phyloP scores from a whole-genome alignment of 2,329 filamentous ascomycete genomes.

The Mycosphaerella sp. region DNA sequence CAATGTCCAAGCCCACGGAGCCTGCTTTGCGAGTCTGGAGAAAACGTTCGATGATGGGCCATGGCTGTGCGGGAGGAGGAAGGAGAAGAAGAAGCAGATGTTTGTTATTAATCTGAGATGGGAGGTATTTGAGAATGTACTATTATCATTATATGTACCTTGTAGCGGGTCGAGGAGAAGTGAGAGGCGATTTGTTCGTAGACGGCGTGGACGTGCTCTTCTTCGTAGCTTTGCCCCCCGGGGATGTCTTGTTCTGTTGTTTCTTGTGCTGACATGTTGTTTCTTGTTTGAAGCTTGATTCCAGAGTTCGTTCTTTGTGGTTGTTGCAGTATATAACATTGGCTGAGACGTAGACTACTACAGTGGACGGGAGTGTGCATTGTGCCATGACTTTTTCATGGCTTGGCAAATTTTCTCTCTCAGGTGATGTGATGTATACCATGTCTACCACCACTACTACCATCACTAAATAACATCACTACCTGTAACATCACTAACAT shows the following conservation, averaged over 20 bases:
- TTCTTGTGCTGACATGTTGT: neutral
- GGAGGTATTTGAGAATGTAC: too few relatives aligned
- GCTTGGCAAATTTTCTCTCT: too few relatives aligned
- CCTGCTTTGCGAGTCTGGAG: constrained; percentile 60
- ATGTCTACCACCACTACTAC: too few relatives aligned
- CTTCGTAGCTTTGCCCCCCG: constrained; percentile 63
- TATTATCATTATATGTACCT: constrained; percentile 39
- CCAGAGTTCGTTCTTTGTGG: neutral
- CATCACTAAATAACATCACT: too few relatives aligned
- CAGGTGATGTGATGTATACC: too few relatives aligned
- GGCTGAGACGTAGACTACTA: neutral
- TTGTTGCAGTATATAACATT: neutral
- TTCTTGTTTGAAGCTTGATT: too few relatives aligned
- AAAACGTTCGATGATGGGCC: constrained; percentile 84
- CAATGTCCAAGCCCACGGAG: constrained; percentile 78
- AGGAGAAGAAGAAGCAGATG: too few relatives aligned
- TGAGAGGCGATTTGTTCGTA: constrained; percentile 83
- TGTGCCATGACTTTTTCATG: too few relatives aligned
- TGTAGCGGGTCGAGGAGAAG: constrained; percentile 72
- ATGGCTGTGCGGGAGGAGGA: constrained; percentile 56
- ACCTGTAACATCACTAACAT: too few relatives aligned
- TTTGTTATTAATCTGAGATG: too few relatives aligned
- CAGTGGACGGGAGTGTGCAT: too few relatives aligned
- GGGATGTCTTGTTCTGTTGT: neutral
- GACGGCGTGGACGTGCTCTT: constrained; percentile 79